Evolutionary conservation across 208 protist genomes (phyloP), one percentile per base, ranked within the genome.

Genomic region (Leishmania major): DNA sequence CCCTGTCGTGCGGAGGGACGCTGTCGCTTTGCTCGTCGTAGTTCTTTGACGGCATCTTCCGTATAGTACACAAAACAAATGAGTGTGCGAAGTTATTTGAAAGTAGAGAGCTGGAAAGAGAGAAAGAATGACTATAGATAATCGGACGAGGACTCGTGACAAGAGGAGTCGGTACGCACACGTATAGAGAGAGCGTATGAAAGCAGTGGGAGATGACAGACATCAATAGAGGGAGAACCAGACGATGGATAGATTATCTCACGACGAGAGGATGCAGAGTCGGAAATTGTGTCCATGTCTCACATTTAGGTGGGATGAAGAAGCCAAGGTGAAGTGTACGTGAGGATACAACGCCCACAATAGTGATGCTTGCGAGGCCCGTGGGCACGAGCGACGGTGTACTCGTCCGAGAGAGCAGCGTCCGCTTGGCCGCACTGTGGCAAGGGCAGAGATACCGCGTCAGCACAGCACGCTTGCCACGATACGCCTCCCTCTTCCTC

Each of bases 1-100:
- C 95, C 89, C 93, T 95, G 75, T 96, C 93, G 66, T 83, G 89
- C 53, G 95, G 93, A 51, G 91, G 78, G 11, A 95, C 89, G 85
- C 93, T 83, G 83, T 96, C 93, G 78, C 88, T 79, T 74, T 91
- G 77, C 71, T 89, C 64, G 69, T 86, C 62, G 47, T 90, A 62
- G 71, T 87, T 70, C 78, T 93, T 90, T 45, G 79, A 77, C 71
- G 90, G 84, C 90, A 93, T 93, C 11, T 59, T 78, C 7, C 35
- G 31, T 19, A 37, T 28, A 47, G 2, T 7, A 15, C 15, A 53
- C 25, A 62, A 51, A 79, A 43, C 43, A 40, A 45, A 31, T 17
- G 35, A 25, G 25, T 19, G 22, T 40, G 17, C 17, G 35, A 17
- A 78, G 31, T 77, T 8, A 7, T 69, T 40, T 79, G 22, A 53